phyloP scores from a whole-genome alignment of 176 grass and related monocot genomes.

The Eragrostis curvula region DNA sequence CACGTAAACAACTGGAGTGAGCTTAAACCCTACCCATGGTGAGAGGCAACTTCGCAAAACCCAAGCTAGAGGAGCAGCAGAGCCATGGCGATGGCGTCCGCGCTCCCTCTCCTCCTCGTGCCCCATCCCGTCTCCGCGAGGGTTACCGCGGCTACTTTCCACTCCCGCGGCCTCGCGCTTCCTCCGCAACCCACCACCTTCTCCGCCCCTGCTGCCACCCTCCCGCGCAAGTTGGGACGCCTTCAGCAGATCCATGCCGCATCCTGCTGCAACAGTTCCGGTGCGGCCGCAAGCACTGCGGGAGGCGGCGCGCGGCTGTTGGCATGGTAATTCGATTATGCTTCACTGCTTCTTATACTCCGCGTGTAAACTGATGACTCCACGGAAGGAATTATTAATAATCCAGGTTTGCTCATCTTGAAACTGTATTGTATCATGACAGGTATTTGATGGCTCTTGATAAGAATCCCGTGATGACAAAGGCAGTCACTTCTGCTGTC shows the following conservation, averaged over 20 bases:
- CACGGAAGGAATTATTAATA: background rate
- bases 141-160: background rate
- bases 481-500: constrained; percentile 65
- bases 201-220: background rate
- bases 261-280: background rate
- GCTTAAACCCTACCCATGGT: too few species aligned
- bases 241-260: constrained; percentile 2
- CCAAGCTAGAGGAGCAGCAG: background rate
- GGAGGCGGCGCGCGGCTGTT: background rate
- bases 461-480: constrained; percentile 64
- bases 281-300: background rate
- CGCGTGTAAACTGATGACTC: background rate
- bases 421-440: background rate
- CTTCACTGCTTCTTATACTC: background rate
- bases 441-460: constrained; percentile 65
- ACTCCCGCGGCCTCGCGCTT: background rate
- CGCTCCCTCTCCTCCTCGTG: constrained; percentile 33
- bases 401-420: background rate
- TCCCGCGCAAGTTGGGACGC: background rate
- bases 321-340: constrained; percentile 19
- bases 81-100: constrained; percentile 45
- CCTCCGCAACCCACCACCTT: background rate
- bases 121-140: background rate
- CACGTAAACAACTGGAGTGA: too few species aligned
- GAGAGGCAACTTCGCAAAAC: too few species aligned